A percentile compares a stretch with the other conserved stretches of the same genome.
These are phyloP conservation scores for Tausonia pullulans DNA, from an alignment of 1,284 basidiomycete species.

Conservation along the genomic window DNA sequence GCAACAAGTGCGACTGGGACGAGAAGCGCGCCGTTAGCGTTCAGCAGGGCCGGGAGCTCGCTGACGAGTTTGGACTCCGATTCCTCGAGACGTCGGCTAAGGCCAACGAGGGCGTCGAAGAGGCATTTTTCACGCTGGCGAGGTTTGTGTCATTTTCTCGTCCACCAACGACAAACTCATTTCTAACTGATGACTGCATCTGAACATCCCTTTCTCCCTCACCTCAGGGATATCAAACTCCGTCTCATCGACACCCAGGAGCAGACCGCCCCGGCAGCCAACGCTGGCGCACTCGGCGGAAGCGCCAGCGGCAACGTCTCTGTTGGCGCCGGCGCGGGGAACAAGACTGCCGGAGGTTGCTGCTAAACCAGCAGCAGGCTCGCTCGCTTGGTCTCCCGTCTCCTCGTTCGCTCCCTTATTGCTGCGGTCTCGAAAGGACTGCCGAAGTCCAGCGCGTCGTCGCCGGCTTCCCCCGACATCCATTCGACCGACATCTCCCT, in stretches of 20 bases:
- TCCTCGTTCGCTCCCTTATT: no score
- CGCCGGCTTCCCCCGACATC: no score
- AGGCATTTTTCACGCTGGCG: constrained; percentile 95
- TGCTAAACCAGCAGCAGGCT: constrained; percentile 21
- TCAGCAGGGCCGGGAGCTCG: constrained; percentile 56
- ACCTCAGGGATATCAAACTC: constrained; percentile 80
- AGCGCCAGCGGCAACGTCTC: constrained; percentile 24
- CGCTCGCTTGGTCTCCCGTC: no score
- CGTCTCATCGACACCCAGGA: constrained; percentile 85
- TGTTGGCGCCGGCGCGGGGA: constrained; percentile 20
- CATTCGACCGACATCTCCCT: no score
- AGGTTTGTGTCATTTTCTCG: constrained; percentile 45
- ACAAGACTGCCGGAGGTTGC: constrained; percentile 26
- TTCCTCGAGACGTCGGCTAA: constrained; percentile 99
- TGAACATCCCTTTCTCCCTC: background rate
- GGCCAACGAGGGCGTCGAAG: constrained; percentile 94
- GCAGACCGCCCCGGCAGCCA: constrained; percentile 33
- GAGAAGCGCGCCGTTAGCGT: constrained; percentile 85
- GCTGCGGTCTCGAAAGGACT: no score
- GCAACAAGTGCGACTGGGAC: constrained; percentile 98
- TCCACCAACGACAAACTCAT: background rate
- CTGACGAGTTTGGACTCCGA: constrained; percentile 73
- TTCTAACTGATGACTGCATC: background rate
- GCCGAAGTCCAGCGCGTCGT: no score
- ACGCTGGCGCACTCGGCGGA: constrained; percentile 26